Evolutionary conservation across 2,329 filamentous ascomycete species (phyloP).

Genomic region (Alternaria metachromatica): DNA sequence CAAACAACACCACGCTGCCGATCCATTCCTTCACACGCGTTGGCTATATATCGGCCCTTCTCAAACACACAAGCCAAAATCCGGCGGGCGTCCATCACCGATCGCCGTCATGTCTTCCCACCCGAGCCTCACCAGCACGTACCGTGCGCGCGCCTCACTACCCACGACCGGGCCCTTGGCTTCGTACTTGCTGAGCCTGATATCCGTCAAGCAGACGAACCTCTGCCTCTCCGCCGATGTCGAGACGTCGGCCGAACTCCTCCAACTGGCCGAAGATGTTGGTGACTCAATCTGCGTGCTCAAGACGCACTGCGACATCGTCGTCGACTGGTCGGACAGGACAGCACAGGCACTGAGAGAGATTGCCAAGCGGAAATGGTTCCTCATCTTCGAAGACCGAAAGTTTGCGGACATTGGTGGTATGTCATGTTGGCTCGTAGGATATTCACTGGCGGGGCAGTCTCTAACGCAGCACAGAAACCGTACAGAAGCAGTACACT

Average conservation of each 20-base stretch:
- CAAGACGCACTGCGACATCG: constrained; percentile 68
- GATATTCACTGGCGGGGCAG: background rate
- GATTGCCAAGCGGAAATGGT: constrained; percentile 57
- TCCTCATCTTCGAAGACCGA: constrained; percentile 62
- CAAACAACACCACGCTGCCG: background rate
- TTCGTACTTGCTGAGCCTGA: constrained; percentile 57
- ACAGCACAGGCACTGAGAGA: constrained; percentile 59
- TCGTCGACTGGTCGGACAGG: constrained; percentile 65
- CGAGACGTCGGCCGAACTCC: constrained; percentile 61
- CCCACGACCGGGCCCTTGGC: constrained; percentile 54
- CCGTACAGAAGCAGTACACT: constrained; percentile 62
- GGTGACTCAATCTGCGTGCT: constrained; percentile 67
- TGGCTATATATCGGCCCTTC: background rate
- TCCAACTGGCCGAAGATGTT: constrained; percentile 63
- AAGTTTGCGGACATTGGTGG: constrained; percentile 65
- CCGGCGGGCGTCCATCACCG: background rate
- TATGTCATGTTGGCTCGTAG: constrained; percentile 37
- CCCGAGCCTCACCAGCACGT: constrained; percentile 49
- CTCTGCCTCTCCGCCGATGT: constrained; percentile 65
- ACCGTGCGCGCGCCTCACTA: constrained; percentile 54
- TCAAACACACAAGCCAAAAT: background rate
- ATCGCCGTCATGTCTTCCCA: constrained; percentile 39
- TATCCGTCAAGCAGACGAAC: constrained; percentile 59
- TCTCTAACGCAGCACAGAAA: constrained; percentile 48
- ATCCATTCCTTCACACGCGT: background rate